Percentiles rank a stretch among this genome's conserved stretches.
Evolutionary conservation across 176 grass and related monocot species (phyloP).

Genomic region (Phyllostachys edulis): DNA sequence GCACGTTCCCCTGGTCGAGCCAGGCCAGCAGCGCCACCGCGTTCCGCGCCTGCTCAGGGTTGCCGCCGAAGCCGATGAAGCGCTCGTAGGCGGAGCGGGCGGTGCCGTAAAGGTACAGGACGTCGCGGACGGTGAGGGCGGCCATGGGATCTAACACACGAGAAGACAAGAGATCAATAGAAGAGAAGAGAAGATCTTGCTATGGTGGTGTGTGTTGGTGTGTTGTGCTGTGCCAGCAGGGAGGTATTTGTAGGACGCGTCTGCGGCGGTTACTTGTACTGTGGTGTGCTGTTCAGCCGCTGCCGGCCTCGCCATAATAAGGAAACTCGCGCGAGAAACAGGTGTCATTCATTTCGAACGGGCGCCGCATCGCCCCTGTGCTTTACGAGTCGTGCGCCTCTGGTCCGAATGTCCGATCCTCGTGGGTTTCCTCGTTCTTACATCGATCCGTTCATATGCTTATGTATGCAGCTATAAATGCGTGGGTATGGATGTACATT

Average conservation of each 20-base stretch:
- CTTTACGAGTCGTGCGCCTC: background rate
- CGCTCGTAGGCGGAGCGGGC: constrained; percentile 43
- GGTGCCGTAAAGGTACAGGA: constrained; percentile 37
- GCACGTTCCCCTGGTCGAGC: constrained; percentile 36
- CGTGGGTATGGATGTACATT: background rate
- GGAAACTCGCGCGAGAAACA: background rate
- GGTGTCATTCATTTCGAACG: constrained; percentile 1
- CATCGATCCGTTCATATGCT: background rate
- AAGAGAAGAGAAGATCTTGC: background rate
- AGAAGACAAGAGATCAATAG: too few species aligned
- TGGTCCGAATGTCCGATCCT: background rate
- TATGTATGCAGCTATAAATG: background rate
- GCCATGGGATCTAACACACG: background rate
- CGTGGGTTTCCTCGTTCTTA: background rate
- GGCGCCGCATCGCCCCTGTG: background rate
- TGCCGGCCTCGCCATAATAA: background rate
- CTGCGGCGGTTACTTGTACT: background rate
- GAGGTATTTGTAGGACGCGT: background rate
- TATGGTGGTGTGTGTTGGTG: background rate
- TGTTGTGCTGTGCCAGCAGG: background rate
- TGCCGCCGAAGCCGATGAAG: constrained; percentile 3
- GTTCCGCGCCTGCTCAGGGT: constrained; percentile 41
- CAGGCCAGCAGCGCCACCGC: constrained; percentile 51
- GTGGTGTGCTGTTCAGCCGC: too few species aligned
- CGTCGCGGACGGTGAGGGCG: constrained; percentile 40